phyloP scores from a whole-genome alignment of 2,329 filamentous ascomycete species.

The Aspergillus niger region DNA sequence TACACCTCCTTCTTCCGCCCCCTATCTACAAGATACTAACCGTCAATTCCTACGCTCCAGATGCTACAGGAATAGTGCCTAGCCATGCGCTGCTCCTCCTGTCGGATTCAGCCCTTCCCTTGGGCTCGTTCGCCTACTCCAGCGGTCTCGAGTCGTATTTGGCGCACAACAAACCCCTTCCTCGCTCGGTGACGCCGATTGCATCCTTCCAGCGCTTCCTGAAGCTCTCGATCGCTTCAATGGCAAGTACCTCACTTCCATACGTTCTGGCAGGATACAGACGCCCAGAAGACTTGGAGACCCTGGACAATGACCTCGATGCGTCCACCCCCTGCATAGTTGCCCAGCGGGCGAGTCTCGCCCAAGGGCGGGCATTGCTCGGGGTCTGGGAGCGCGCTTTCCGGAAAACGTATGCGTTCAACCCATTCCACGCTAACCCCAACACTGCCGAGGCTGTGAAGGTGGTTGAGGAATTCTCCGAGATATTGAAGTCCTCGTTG shows the following conservation, averaged over 20 bases:
- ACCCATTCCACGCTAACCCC: constrained; percentile 12
- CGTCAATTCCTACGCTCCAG: background rate
- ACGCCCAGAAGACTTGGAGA: constrained; percentile 51
- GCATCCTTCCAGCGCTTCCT: constrained; percentile 59
- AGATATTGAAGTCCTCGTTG: constrained; percentile 38
- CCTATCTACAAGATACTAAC: background rate
- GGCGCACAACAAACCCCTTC: constrained; percentile 54
- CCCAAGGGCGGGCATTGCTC: constrained; percentile 62
- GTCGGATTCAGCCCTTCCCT: constrained; percentile 64
- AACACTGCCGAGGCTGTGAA: constrained; percentile 25
- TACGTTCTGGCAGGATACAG: constrained; percentile 60
- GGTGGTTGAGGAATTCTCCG: constrained; percentile 42
- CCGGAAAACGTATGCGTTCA: constrained; percentile 35
- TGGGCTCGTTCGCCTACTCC: constrained; percentile 68
- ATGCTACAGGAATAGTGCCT: background rate
- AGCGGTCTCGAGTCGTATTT: constrained; percentile 66
- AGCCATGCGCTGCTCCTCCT: constrained; percentile 60
- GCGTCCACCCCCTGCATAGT: constrained; percentile 65
- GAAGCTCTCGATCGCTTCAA: constrained; percentile 57
- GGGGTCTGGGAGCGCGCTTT: constrained; percentile 62
- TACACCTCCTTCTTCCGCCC: background rate
- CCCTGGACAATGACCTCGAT: constrained; percentile 64
- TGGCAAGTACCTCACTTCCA: constrained; percentile 61
- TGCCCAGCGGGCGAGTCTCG: constrained; percentile 61
- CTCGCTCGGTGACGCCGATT: constrained; percentile 32